Base-by-base conservation (phyloP, 2,329 filamentous ascomycete genomes). In the Corynespora cassiicola region DNA sequence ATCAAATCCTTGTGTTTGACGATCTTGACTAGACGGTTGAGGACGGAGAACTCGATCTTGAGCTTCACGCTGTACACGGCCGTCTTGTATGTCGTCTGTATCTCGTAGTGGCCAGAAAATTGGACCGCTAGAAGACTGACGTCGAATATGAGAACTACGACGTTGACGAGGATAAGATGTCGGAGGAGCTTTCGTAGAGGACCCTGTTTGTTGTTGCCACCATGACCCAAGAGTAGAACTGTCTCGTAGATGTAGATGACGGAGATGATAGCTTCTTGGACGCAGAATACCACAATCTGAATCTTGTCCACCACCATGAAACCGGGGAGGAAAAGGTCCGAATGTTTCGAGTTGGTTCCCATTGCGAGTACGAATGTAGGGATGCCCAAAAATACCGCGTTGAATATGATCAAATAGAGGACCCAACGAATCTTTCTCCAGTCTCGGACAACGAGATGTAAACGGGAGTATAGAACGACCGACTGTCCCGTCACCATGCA, bases 401-500 rank as follows among this genome's bases (percentile, higher is more conserved):
- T 74, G 39, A 72, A 50, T 17, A 81, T 69, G 45, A 85, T 84
- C 74, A 84, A 79, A 15, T 18, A 33, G 1, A 82, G 66, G 2
- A 81, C 73, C 10, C 74, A 64, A 2, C 59, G 55, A 7, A 70
- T 64, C 79, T 74, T 8, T 6, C 23, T 21, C n/a, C 20, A 11
- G 25, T 50, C 36, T 32, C 42, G 71, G 12, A 40, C 37, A 22
- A 57, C 39, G 19, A 57, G 47, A 18, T 55, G 47, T 1, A 57
- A 38, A 5, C 81, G 72, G 2, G 80, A 84, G 63, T 80, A 85
- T 0, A 85, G 67, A 1, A 85, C 81, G n/a, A 84, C 44, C 1
- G 74, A 74, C 52, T 82, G 79, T 0, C 80, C 81, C 0, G 80
- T 82, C 0, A 85, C 76, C 78, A 84, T 82, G 3, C 66, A 51